Conservation (phyloP, 2,329 filamentous ascomycete species). For the Pseudogymnoascus pannorum region DNA sequence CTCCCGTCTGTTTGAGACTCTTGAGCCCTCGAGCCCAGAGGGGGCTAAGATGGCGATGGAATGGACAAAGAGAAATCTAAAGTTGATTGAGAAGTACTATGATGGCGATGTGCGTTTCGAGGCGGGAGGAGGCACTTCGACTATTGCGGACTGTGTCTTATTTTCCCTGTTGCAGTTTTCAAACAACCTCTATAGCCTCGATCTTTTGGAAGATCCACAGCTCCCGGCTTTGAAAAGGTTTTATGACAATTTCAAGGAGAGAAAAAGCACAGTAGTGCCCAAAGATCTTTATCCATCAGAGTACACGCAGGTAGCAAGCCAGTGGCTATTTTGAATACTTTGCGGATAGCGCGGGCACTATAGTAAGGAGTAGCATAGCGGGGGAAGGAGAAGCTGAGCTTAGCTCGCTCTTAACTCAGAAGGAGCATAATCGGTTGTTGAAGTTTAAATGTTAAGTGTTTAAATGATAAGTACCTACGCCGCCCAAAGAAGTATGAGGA, state of each 20-base stretch:
- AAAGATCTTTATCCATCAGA: too few relatives aligned
- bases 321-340: too few relatives aligned
- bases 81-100: slow-evolving; percentile 13
- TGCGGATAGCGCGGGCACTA: too few relatives aligned
- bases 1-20: background rate
- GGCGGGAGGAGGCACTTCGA: background rate
- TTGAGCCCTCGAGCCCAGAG: slow-evolving; percentile 1
- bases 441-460: background rate
- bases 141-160: background rate
- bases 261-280: background rate
- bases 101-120: background rate
- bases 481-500: background rate
- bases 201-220: background rate
- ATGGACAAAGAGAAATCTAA: background rate
- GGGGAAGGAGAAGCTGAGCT: background rate
- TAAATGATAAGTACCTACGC: background rate
- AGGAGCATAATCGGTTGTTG: background rate
- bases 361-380: too few relatives aligned
- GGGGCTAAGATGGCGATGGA: background rate
- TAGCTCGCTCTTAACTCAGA: background rate
- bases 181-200: background rate
- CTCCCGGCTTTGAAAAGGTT: background rate
- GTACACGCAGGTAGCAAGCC: too few relatives aligned
- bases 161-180: background rate
- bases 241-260: background rate